These are phyloP conservation scores for Kappamyces sp. DNA, from an alignment of 192 early-diverging fungal genomes.

Conservation along the genomic window DNA sequence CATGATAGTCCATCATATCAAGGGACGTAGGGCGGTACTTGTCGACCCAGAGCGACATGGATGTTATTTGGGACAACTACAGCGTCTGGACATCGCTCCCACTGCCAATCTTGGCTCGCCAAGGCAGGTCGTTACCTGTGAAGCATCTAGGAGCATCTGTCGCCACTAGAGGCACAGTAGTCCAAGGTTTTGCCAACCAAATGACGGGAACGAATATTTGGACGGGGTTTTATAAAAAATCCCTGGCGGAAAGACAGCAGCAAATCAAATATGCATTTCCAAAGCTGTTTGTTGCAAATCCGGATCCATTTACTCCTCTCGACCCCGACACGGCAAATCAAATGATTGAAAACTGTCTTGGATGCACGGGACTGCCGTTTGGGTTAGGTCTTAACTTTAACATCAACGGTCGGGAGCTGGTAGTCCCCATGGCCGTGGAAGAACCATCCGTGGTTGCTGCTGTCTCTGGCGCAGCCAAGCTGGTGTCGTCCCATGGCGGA, in stretches of 20 bases:
- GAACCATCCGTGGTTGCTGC: slow-evolving; percentile 73
- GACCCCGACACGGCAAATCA: slow-evolving; percentile 65
- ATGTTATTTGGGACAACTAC: too few relatives aligned
- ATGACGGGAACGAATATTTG: slow-evolving; percentile 33
- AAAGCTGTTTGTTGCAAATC: slow-evolving; percentile 41
- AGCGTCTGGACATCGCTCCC: too few relatives aligned
- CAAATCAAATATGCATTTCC: slow-evolving; percentile 60
- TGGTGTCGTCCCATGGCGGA: slow-evolving; percentile 38
- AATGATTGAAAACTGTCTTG: slow-evolving; percentile 75
- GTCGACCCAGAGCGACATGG: slow-evolving; percentile 78
- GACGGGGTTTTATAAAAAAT: slow-evolving; percentile 75
- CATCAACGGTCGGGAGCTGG: slow-evolving; percentile 54
- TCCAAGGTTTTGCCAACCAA: background rate
- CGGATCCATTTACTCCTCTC: slow-evolving; percentile 57
- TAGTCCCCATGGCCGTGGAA: slow-evolving; percentile 73
- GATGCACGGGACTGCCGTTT: slow-evolving; percentile 65
- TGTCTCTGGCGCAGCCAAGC: slow-evolving; percentile 74
- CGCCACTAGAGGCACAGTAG: too few relatives aligned
- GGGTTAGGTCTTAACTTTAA: slow-evolving; percentile 69
- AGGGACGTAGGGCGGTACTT: slow-evolving; percentile 83
- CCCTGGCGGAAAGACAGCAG: slow-evolving; percentile 62
- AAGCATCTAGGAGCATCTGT: too few relatives aligned
- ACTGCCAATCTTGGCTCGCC: too few relatives aligned
- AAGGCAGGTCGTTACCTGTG: too few relatives aligned
- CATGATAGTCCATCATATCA: slow-evolving; percentile 78